phyloP scores from a whole-genome alignment of 1,284 basidiomycete genomes.

The Austropuccinia psidii region DNA sequence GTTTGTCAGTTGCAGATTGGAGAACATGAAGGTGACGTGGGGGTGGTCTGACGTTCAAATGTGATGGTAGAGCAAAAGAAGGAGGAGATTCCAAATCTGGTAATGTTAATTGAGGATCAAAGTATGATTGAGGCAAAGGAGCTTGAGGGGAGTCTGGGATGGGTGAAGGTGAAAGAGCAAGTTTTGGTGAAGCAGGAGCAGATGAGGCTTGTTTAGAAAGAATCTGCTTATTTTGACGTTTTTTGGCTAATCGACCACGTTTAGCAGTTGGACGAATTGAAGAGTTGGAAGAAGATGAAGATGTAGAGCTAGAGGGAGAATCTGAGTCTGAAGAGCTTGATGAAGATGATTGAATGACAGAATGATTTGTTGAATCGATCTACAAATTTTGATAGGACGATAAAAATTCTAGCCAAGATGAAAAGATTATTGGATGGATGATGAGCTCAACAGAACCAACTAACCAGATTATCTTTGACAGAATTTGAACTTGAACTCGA shows the following conservation, averaged over 20 bases:
- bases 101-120: not conserved
- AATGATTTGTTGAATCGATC: too few species aligned
- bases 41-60: not conserved
- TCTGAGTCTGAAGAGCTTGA: too few species aligned
- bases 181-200: not conserved
- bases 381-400: too few species aligned
- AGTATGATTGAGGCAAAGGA: not conserved
- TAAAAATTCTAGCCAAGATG: too few species aligned
- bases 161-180: not conserved
- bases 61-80: not conserved
- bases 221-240: not conserved
- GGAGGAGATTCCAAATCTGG: not conserved
- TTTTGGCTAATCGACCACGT: conserved; percentile 5
- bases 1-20: not conserved
- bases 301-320: not conserved
- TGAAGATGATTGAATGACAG: too few species aligned
- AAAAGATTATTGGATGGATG: too few species aligned
- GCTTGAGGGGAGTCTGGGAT: not conserved
- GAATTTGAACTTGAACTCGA: too few species aligned
- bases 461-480: too few species aligned
- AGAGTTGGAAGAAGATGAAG: not conserved
- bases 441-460: too few species aligned
- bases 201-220: not conserved
- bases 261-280: not conserved
- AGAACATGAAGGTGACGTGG: not conserved